Evolutionary conservation across 805 yeast genomes (phyloP).

Genomic region (Lipomyces sp.): DNA sequence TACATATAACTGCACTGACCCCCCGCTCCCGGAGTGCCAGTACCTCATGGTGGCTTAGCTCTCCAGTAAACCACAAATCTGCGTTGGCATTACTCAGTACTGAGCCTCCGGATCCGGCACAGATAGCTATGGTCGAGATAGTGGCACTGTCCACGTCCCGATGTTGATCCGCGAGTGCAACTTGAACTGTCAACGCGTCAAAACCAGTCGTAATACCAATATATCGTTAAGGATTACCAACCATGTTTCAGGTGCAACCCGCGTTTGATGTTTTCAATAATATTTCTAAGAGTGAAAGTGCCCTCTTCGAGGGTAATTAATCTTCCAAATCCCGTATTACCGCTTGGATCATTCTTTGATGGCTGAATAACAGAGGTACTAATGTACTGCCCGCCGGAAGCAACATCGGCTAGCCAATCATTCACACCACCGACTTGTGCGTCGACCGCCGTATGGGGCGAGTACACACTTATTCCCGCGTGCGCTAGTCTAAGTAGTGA

Average conservation of each 20-base stretch:
- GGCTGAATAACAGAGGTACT: slow-evolving; percentile 65
- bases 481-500: slow-evolving; percentile 74
- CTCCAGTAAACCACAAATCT: slow-evolving; percentile 88
- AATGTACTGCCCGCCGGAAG: slow-evolving; percentile 45
- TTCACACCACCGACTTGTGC: slow-evolving; percentile 93
- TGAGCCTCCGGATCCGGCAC: slow-evolving; percentile 94
- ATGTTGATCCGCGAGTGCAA: slow-evolving; percentile 52
- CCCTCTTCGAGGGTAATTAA: slow-evolving; percentile 59
- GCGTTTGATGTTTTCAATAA: slow-evolving; percentile 26
- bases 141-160: slow-evolving; percentile 41
- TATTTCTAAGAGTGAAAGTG: slow-evolving; percentile 5
- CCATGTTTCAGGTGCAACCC: slow-evolving; percentile 54
- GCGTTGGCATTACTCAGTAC: slow-evolving; percentile 60
- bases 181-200: slow-evolving; percentile 54
- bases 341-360: slow-evolving; percentile 55
- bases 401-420: slow-evolving; percentile 80
- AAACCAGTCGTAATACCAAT: neutral
- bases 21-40: slow-evolving; percentile 73
- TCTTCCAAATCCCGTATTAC: slow-evolving; percentile 46
- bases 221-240: slow-evolving; percentile 18
- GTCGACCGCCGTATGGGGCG: slow-evolving; percentile 96
- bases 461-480: slow-evolving; percentile 83
- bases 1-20: slow-evolving; percentile 68
- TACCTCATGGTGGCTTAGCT: slow-evolving; percentile 91
- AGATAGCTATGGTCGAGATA: slow-evolving; percentile 71